phyloP scores from a whole-genome alignment of 1,139 yeast genomes.

The Diutina pseudorugosa region DNA sequence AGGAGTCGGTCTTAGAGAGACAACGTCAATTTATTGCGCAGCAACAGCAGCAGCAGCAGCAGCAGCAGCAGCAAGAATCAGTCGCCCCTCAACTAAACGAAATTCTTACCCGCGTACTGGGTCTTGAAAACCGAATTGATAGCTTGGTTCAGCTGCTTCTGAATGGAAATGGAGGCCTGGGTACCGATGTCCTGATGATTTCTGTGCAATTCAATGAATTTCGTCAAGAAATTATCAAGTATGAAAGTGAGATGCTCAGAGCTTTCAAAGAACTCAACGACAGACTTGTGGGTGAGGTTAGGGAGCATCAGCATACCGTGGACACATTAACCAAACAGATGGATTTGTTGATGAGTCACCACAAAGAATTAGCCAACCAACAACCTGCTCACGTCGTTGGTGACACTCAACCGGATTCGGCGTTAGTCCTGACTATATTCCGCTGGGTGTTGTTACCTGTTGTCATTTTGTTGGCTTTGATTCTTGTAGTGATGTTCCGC shows the following conservation, averaged over 20 bases:
- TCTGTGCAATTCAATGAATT: conserved; percentile 13
- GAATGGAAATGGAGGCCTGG: background rate
- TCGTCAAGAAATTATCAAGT: conserved; percentile 18
- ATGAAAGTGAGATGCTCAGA: conserved; percentile 22
- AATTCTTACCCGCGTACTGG: background rate
- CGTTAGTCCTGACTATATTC: conserved; percentile 13
- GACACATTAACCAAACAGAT: conserved; percentile 26
- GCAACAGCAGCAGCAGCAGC: conserved; percentile 6
- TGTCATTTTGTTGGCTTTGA: conserved; percentile 22
- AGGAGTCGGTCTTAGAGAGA: conserved; percentile 28
- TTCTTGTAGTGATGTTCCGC: conserved; percentile 30
- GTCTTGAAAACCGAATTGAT: background rate
- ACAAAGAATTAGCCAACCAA: conserved; percentile 26
- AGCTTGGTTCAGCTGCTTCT: background rate
- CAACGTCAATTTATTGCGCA: conserved; percentile 17
- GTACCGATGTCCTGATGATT: background rate
- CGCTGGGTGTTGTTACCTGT: conserved; percentile 34
- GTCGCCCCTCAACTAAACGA: background rate
- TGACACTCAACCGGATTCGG: conserved; percentile 9
- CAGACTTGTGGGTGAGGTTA: conserved; percentile 31
- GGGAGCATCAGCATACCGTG: conserved; percentile 28
- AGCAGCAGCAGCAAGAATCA: background rate
- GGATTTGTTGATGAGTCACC: conserved; percentile 30
- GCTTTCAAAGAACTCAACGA: conserved; percentile 25
- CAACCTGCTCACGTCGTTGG: conserved; percentile 9